Evolutionary conservation across 2,329 filamentous ascomycete species (phyloP).

Genomic region (Chrysoporthe cubensis): DNA sequence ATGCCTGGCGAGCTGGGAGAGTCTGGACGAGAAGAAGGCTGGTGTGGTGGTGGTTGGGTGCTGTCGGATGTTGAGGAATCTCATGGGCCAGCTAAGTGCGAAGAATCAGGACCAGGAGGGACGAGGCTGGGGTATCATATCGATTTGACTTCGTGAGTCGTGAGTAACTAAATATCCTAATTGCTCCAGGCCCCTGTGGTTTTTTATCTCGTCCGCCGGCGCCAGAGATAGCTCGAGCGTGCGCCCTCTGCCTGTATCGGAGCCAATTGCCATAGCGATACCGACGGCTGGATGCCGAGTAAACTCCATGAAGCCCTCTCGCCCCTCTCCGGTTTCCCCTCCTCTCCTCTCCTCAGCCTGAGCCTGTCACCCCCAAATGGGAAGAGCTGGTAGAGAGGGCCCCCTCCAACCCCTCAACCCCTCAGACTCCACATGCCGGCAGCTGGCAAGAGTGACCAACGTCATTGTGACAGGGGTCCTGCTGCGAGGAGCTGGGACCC

Average conservation of each 20-base stretch:
- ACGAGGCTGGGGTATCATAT: conserved; percentile 14
- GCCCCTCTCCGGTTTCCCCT: neutral
- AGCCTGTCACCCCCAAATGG: neutral
- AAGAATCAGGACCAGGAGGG: neutral
- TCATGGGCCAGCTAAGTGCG: conserved; percentile 10
- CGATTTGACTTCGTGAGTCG: neutral
- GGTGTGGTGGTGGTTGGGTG: conserved; percentile 5
- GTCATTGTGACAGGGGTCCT: conserved; percentile 19
- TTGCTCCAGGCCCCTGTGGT: neutral
- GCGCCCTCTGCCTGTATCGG: too few relatives aligned
- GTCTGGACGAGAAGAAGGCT: conserved; percentile 18
- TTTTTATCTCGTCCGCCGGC: neutral
- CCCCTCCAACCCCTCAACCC: conserved; percentile 14
- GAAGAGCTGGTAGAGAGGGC: neutral
- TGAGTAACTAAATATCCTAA: neutral
- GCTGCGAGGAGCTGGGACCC: neutral
- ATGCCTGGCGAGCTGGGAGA: conserved; percentile 25
- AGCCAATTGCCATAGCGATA: neutral
- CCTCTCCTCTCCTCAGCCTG: too few relatives aligned
- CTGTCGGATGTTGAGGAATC: conserved; percentile 22
- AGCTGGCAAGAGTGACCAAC: conserved; percentile 6
- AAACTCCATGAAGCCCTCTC: conserved; percentile 28
- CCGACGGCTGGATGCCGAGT: conserved; percentile 24
- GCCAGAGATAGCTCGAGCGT: neutral
- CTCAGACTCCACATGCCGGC: conserved; percentile 2